Conservation (phyloP, 192 early-diverging fungal species). For the Gaertneriomyces sp. region DNA sequence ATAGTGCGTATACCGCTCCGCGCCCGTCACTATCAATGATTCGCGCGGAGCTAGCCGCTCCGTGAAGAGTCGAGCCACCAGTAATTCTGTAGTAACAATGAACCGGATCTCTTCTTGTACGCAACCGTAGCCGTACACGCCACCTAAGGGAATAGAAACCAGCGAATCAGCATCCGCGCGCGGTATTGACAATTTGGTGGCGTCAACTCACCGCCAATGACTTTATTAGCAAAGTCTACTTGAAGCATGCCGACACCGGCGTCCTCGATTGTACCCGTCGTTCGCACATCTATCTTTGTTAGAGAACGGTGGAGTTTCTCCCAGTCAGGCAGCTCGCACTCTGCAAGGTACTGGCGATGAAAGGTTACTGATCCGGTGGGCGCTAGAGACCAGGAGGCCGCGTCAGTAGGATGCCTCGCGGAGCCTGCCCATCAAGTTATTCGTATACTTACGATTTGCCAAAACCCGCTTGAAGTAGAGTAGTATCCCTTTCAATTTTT, state of each 20-base stretch:
- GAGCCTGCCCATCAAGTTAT: no score
- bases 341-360: slow-evolving; percentile 28
- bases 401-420: no score
- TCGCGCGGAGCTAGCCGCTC: slow-evolving; percentile 40
- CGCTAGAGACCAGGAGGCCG: slow-evolving; percentile 5
- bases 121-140: slow-evolving; percentile 23
- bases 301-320: neutral
- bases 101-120: slow-evolving; percentile 55
- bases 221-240: slow-evolving; percentile 50
- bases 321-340: slow-evolving; percentile 31
- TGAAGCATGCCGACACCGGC: slow-evolving; percentile 29
- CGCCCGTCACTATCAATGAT: slow-evolving; percentile 37
- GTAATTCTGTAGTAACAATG: slow-evolving; percentile 46
- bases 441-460: slow-evolving; percentile 13
- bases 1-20: slow-evolving; percentile 42
- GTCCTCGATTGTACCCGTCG: slow-evolving; percentile 46
- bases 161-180: neutral
- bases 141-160: slow-evolving; percentile 19
- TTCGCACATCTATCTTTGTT: slow-evolving; percentile 9
- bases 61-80: slow-evolving; percentile 39
- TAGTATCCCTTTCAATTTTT: slow-evolving; percentile 38
- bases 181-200: neutral
- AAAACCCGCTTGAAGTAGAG: slow-evolving; percentile 35
- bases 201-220: slow-evolving; percentile 40
- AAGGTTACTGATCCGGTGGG: slow-evolving; percentile 33